Base-by-base conservation (phyloP, 371 early-diverging fungal species). In the Apophysomyces trapeziformis region DNA sequence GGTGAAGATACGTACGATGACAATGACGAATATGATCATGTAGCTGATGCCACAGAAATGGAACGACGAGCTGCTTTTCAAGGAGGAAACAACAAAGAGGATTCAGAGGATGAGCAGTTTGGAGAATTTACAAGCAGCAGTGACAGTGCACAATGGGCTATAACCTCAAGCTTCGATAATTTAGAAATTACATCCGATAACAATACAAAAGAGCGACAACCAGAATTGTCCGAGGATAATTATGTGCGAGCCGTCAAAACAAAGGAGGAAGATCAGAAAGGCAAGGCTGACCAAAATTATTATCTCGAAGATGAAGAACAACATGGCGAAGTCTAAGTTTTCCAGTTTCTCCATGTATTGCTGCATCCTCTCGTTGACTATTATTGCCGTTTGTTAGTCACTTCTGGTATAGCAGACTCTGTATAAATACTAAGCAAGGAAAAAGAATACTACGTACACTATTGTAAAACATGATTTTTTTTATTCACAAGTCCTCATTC, bases 101-200 rank as follows among this genome's bases (percentile, higher is more conserved):
- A 64, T n/a, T 75, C 74, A 7, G 72, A 71, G 12, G 73, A 76
- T 2, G 74, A 79, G 12, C 75, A 80, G 68, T 80, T 80, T 66
- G 75, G 80, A 46, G 80, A 77, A n/a, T 74, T 76, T 64, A 64
- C 72, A 13, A 66, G 68, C 56, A 68, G 72, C 43, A 68, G 64
- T 56, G 54, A 60, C 11, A 57, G 64, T 21, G 39, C 32, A 32
- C 39, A 38, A 35, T 32, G 58, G 58, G 26, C 44, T 5, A 13
- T 45, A 44, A 38, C 58, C 6, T 38, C 41, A 35, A 16, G 54
- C 11, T 26, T 61, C 32, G 16, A 57, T 2, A 38, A 61, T 5
- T 16, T 36, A n/a, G 54, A 57, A 4, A 57, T 57, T 14, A 58
- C 62, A 14, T 16, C 65, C 7, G 26, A 44, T 18, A 38, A 44